Base-by-base conservation (phyloP, 768 basidiomycete genomes). In the Dioszegia aurantiaca region DNA sequence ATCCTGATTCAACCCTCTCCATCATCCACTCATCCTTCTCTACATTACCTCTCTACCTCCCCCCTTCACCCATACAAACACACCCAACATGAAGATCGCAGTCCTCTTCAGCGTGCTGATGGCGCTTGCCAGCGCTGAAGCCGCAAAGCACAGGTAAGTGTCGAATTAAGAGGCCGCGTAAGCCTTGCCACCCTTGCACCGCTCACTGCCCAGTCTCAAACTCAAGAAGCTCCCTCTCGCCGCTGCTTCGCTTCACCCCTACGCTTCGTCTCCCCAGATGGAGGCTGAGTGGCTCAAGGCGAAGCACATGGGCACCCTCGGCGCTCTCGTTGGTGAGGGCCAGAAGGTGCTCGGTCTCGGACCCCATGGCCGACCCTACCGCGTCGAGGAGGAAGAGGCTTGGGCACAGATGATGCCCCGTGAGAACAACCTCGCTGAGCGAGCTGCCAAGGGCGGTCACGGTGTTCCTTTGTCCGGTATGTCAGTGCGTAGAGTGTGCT, bases 391-490 rank as follows among this genome's bases (percentile, higher is more conserved):
- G 44, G 78, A 42, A 5, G 40, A 79, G 51, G 69, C 69, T 61
- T 78, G 77, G 77, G 69, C 70, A 17, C 70, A 73, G 62, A 56
- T 66, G 26, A 59, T 69, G 24, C 61, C 63, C 19, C 59, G 62
- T 48, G 63, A 58, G 23, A 62, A 66, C 17, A 60, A 53, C 12
- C 58, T 65, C 54, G 62, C 68, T 59, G 64, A 71, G 62, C 37
- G 69, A 31, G 53, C 75, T 58, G 68, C 78, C 59, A 83, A 85
- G 52, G 87, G 85, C 55, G 91, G 90, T 36, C 94, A 98, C 76
- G 77, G 79, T 37, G 88, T 97, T 52, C 94, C 95, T 62, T 82
- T 99, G 43, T 86, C 82, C 70, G 95, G 94, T 94, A 69, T 62
- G 89, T 31, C 9, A 0, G n/a, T 6, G 41, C 52, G 4, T 39